Conservation (phyloP, 805 yeast genomes). For the Kluyveromyces nonfermentans region DNA sequence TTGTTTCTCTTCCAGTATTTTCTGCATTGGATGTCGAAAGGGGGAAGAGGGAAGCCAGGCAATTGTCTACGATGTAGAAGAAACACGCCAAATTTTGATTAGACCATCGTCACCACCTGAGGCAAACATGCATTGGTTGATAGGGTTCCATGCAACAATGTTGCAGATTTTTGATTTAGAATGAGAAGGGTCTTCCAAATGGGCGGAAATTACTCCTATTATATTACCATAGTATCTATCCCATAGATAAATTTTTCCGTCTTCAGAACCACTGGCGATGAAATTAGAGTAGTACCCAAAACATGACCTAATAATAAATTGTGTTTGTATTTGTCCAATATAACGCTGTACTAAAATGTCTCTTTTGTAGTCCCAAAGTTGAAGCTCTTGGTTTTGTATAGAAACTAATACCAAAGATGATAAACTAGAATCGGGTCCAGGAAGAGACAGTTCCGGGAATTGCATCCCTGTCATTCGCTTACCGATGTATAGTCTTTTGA, state of each 20-base stretch:
- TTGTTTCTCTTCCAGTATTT: conserved; percentile 51
- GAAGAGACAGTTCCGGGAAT: conserved; percentile 30
- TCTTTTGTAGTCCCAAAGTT: conserved; percentile 65
- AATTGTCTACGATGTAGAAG: conserved; percentile 17
- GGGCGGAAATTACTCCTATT: conserved; percentile 32
- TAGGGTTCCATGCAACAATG: conserved; percentile 67
- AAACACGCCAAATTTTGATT: conserved; percentile 58
- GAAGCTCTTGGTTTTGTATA: conserved; percentile 65
- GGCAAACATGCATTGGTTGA: conserved; percentile 47
- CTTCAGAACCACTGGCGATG: conserved; percentile 76
- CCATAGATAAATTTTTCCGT: conserved; percentile 72
- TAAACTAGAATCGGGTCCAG: conserved; percentile 3
- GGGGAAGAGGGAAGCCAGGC: conserved; percentile 47
- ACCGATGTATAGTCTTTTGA: conserved; percentile 40
- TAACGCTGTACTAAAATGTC: conserved; percentile 52
- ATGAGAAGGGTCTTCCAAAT: conserved; percentile 13
- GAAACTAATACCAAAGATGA: conserved; percentile 44
- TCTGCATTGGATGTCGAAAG: conserved; percentile 46
- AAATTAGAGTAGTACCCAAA: conserved; percentile 66
- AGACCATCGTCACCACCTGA: conserved; percentile 77
- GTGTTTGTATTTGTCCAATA: conserved; percentile 63
- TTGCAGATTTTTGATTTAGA: conserved; percentile 40
- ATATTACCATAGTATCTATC: conserved; percentile 61
- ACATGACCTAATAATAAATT: conserved; percentile 63
- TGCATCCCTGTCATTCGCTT: conserved; percentile 58